Base-by-base conservation (phyloP, 495 filamentous ascomycete species). In the Pseudomonodictys pantanalensis region DNA sequence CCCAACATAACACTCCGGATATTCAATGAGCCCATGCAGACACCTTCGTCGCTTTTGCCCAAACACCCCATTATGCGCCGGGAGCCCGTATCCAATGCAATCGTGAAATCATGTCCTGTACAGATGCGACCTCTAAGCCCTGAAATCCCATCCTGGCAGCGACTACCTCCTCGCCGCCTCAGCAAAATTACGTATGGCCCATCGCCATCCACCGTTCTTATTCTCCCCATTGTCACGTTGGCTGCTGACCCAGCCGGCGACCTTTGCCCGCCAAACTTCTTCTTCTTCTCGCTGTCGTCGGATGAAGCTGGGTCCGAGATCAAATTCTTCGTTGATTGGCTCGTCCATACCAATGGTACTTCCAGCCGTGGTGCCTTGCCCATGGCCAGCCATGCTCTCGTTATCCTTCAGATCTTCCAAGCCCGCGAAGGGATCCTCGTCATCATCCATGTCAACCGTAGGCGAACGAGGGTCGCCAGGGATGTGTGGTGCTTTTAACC, bases 271-370 rank as follows among this genome's bases (percentile, higher is more conserved):
- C 95, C 93, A 98, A 63, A 88, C 80, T 49, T 88, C 86, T 74
- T 98, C 93, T 72, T 97, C 93, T 58, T 91, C 91, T 52, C 88
- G 75, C 71, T 97, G 92, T 35, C 90, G 81, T 61, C 84, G 81
- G 46, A 97, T 86, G 69, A 97, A 98, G 73, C 91, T 89, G 4
- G 95, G 95, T 1, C 93, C 93, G 44, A 98, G 88, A 71, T 98
- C 93, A 69, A 97, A 98, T 71, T 97, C 93, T 72, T 98, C 93
- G 11, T 90, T 91, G 70, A 56, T 69, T 61, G 54, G 23, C 8
- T 53, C 48, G 22, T 62, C 73, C 70, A 61, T 32, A n/a, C 64
- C 49, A 12, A 49, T 42, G 20, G 49, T 38, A n/a, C 42, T 54
- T 22, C 41, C 41, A 26, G 56, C 52, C 5, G 54, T 26, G n/a